phyloP scores from a whole-genome alignment of 257 asterid species.

The Solanum neorickii region DNA sequence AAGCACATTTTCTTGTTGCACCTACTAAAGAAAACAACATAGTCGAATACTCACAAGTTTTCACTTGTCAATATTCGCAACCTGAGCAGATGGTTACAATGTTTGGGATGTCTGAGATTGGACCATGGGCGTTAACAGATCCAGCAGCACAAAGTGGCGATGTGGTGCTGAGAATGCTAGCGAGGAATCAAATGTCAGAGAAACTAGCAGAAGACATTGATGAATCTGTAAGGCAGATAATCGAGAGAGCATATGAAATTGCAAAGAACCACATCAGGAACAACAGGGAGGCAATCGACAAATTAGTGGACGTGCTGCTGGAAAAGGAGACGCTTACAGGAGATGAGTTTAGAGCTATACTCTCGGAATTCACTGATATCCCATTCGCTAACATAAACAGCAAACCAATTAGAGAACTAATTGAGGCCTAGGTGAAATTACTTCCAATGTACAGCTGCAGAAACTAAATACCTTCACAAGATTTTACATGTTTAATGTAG shows the following conservation, averaged over 20 bases:
- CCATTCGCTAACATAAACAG: conserved; percentile 21
- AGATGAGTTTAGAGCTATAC: conserved; percentile 51
- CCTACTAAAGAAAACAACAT: background rate
- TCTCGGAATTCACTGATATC: conserved; percentile 35
- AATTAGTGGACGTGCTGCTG: conserved; percentile 44
- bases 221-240: conserved; percentile 23
- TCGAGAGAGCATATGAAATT: conserved; percentile 38
- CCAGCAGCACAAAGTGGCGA: conserved; percentile 56
- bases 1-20: background rate
- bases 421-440: conserved; percentile 23
- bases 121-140: conserved; percentile 51
- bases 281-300: conserved; percentile 59
- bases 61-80: background rate
- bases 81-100: conserved; percentile 40
- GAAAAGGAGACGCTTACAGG: conserved; percentile 65
- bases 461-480: background rate
- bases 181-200: conserved; percentile 66
- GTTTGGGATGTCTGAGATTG: conserved; percentile 71
- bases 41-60: background rate
- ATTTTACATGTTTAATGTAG: background rate
- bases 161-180: conserved; percentile 55
- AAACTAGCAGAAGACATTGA: conserved; percentile 67
- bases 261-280: conserved; percentile 36
- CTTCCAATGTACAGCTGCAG: background rate
- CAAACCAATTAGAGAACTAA: conserved; percentile 29